A percentile compares a stretch with the other conserved stretches of the same genome.
Evolutionary conservation across 768 basidiomycete species (phyloP).

Genomic region (Macrolepiota albuminosa): DNA sequence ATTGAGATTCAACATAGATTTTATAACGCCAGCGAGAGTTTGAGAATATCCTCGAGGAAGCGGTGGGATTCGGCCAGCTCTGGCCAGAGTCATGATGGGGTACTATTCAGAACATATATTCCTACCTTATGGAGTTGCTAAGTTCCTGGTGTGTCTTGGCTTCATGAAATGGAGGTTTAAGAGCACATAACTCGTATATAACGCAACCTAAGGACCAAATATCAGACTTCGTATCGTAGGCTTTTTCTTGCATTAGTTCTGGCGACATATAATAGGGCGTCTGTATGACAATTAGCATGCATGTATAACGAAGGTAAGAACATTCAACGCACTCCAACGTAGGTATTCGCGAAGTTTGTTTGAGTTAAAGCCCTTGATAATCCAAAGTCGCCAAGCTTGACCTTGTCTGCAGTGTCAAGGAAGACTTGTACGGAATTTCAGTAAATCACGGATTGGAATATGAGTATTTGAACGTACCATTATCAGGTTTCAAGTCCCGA

Average conservation of each 20-base stretch:
- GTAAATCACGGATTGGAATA: not conserved
- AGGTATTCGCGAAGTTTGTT: slow-evolving; percentile 90
- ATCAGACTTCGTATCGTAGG: slow-evolving; percentile 97
- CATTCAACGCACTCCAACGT: slow-evolving; percentile 76
- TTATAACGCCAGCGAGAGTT: slow-evolving; percentile 67
- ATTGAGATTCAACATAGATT: slow-evolving; percentile 82
- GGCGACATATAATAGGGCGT: slow-evolving; percentile 99
- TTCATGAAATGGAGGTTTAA: slow-evolving; percentile 91
- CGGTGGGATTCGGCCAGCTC: slow-evolving; percentile 88
- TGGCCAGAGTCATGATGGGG: not conserved
- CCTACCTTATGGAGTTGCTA: slow-evolving; percentile 73
- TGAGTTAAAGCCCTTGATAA: slow-evolving; percentile 88
- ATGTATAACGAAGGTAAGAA: not conserved
- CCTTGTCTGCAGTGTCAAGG: slow-evolving; percentile 74
- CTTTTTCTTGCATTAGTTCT: slow-evolving; percentile 94
- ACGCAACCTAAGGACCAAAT: slow-evolving; percentile 98
- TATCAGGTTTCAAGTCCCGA: slow-evolving; percentile 96
- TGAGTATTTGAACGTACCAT: slow-evolving; percentile 51
- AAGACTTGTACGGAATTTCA: slow-evolving; percentile 60
- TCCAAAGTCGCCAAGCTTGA: slow-evolving; percentile 97
- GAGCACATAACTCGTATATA: slow-evolving; percentile 92
- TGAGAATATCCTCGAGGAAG: slow-evolving; percentile 81
- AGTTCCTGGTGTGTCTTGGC: slow-evolving; percentile 88
- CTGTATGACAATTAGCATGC: slow-evolving; percentile 32
- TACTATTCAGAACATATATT: not conserved